Evolutionary conservation across 2,329 filamentous ascomycete genomes (phyloP), one percentile per base, ranked within the genome.

Genomic region (Venturia effusa): DNA sequence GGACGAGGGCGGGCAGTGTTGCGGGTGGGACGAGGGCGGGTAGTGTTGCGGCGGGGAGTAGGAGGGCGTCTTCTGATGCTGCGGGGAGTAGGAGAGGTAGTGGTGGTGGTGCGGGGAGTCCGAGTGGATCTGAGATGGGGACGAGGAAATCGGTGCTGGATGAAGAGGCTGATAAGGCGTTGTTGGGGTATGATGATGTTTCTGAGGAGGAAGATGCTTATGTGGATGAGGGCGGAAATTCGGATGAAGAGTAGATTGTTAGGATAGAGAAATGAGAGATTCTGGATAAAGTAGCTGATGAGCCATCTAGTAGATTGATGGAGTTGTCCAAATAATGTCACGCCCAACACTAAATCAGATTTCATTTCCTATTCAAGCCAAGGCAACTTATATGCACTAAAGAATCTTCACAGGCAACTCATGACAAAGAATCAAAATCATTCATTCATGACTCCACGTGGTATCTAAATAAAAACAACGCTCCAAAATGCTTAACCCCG

Each of bases 131-230:
- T 57, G 51, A 57, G 30, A 22, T n/a, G 27, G 51, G 51, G 17
- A 34, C 27, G 30, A 30, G 51, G 27, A 57, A 57, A 32, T 32
- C 51, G 15, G 30, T 34, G 3, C 15, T n/a, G 17, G 51, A 57
- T 13, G 51, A 57, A 34, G 51, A 57, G 30, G 51, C 27, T n/a
- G 51, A 57, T 57, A 57, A 57, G 51, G 51, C 51, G 19, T 57
- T 57, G 27, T 34, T 57, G 27, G 51, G 51, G 19, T 57, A 57
- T n/a, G 51, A 57, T 10, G 51, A 57, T 57, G 51, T 57, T 3
- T 19, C 13, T 57, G 51, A 57, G 15, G 51, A 57, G 22, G 51
- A 57, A n/a, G 51, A 57, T 34, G 51, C 10, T 34, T 27, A 57
- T n/a, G 51, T 34, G 34, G 51, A 57, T 34, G 51, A 34, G n/a